phyloP scores from a whole-genome alignment of 805 yeast genomes.

The Metschnikowia lochheadii region DNA sequence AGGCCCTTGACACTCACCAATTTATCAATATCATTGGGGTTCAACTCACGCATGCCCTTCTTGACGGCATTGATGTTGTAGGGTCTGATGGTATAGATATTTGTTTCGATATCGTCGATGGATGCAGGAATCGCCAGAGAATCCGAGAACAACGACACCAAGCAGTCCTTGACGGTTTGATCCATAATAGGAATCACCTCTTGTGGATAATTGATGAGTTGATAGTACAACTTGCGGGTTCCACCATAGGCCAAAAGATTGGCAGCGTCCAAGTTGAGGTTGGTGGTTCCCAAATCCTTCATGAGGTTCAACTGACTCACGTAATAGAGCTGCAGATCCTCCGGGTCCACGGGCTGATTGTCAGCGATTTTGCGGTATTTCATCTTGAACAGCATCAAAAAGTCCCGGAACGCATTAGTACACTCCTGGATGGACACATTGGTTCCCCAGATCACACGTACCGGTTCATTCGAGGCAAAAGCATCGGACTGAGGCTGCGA shows the following conservation, averaged over 20 bases:
- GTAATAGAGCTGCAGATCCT: conserved; percentile 72
- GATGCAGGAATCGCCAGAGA: conserved; percentile 25
- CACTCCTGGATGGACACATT: conserved; percentile 91
- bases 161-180: conserved; percentile 85
- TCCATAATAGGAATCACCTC: conserved; percentile 98
- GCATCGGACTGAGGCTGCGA: conserved; percentile 28
- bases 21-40: conserved; percentile 93
- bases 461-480: conserved; percentile 55
- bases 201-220: conserved; percentile 88
- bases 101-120: conserved; percentile 72
- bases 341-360: conserved; percentile 36
- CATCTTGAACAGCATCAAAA: conserved; percentile 77
- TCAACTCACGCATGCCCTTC: conserved; percentile 85
- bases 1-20: conserved; percentile 87
- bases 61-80: conserved; percentile 65
- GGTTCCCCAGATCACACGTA: conserved; percentile 97
- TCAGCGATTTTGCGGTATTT: conserved; percentile 61
- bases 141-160: conserved; percentile 49
- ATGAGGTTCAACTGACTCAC: conserved; percentile 68
- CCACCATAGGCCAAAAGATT: conserved; percentile 73
- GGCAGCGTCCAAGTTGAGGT: conserved; percentile 77
- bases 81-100: conserved; percentile 84
- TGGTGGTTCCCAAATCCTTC: conserved; percentile 74
- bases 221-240: conserved; percentile 77
- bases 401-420: conserved; percentile 72